Percentiles rank a stretch among this genome's conserved stretches.
phyloP scores from a whole-genome alignment of 1,139 yeast species.

The Suhomyces yuchorum region DNA sequence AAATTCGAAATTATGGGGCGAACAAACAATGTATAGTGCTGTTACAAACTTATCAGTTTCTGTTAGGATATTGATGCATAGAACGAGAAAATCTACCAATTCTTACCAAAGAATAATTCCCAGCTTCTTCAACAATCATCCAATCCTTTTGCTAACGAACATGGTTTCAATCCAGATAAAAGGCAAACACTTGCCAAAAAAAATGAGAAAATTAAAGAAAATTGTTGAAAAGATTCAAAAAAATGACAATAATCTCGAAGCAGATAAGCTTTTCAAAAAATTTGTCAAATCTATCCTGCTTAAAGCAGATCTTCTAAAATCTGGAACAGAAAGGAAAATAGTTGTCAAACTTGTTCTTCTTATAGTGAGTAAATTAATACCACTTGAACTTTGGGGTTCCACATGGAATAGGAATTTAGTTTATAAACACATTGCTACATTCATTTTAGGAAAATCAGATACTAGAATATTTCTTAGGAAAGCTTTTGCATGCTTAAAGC shows the following conservation, averaged over 20 bases:
- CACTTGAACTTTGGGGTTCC: constrained; percentile 58
- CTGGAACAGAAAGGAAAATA: constrained; percentile 24
- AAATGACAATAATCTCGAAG: constrained; percentile 29
- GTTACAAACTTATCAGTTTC: constrained; percentile 5
- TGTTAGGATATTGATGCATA: constrained; percentile 17
- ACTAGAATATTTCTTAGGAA: constrained; percentile 29
- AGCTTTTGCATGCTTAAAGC: constrained; percentile 31
- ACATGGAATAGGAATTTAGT: constrained; percentile 47
- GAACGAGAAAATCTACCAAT: not conserved
- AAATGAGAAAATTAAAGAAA: constrained; percentile 19
- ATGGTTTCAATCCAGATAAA: constrained; percentile 2
- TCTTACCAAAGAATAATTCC: not conserved
- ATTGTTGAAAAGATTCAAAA: constrained; percentile 21
- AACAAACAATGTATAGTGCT: constrained; percentile 1
- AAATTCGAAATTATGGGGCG: constrained; percentile 42
- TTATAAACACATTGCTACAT: constrained; percentile 35
- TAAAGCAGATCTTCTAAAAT: constrained; percentile 19
- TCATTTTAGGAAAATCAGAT: constrained; percentile 41
- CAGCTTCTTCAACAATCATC: not conserved
- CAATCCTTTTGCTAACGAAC: not conserved
- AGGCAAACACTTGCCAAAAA: constrained; percentile 25
- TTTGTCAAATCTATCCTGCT: constrained; percentile 19
- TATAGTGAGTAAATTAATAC: constrained; percentile 52
- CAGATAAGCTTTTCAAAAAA: constrained; percentile 28
- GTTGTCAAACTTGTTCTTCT: constrained; percentile 46